phyloP scores from a whole-genome alignment of 306 rosid genomes.

The Trifolium pratense region DNA sequence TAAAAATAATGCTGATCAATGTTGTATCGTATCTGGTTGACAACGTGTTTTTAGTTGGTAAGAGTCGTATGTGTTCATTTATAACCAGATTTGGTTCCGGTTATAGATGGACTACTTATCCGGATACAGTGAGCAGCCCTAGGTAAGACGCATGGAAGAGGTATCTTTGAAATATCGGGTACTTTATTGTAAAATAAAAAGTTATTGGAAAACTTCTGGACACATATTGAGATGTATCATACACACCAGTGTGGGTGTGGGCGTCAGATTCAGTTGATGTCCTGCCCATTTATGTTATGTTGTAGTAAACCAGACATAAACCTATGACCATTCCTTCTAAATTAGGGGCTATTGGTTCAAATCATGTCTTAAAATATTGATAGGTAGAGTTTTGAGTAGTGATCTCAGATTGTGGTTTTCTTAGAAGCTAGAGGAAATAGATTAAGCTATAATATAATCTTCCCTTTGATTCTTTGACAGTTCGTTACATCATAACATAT shows the following conservation, averaged over 20 bases:
- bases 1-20: not conserved
- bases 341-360: slow-evolving; percentile 17
- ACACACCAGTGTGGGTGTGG: not conserved
- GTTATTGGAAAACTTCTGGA: not conserved
- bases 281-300: slow-evolving; percentile 14
- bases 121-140: not conserved
- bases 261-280: slow-evolving; percentile 15
- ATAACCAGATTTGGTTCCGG: not conserved
- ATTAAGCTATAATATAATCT: not conserved
- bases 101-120: not conserved
- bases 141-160: not conserved
- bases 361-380: slow-evolving; percentile 6
- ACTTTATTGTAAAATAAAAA: not conserved
- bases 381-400: slow-evolving; percentile 19
- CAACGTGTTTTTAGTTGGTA: not conserved
- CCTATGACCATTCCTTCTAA: slow-evolving; percentile 29
- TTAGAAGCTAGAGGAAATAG: not conserved
- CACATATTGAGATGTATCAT: not conserved
- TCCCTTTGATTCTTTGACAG: slow-evolving; percentile 23
- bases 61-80: not conserved
- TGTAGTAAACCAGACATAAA: slow-evolving; percentile 29
- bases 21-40: not conserved
- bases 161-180: not conserved
- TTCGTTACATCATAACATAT: slow-evolving; percentile 9
- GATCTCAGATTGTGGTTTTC: slow-evolving; percentile 6